These are phyloP conservation scores for Dysphania ambrosioides DNA, from an alignment of 148 eudicot species.

Conservation along the genomic window DNA sequence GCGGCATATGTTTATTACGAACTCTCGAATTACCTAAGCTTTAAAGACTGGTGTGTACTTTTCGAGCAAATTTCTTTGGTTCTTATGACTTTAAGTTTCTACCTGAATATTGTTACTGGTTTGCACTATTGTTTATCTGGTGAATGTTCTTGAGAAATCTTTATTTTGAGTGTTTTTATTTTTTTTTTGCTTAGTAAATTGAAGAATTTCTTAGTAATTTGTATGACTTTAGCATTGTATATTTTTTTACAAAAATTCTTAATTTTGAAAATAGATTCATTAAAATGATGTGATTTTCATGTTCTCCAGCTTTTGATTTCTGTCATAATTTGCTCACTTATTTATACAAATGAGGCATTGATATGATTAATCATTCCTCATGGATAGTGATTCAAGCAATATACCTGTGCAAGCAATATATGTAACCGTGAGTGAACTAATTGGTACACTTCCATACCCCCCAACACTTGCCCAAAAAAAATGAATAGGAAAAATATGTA, in stretches of 20 bases:
- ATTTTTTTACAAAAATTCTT: not conserved
- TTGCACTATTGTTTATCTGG: conserved; percentile 3
- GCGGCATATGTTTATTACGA: conserved; percentile 97
- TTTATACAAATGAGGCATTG: not conserved
- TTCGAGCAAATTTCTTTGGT: not conserved
- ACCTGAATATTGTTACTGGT: conserved; percentile 5
- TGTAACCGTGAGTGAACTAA: not conserved
- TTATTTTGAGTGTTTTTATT: not conserved
- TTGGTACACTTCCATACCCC: not conserved
- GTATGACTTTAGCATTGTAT: no score
- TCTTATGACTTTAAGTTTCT: not conserved
- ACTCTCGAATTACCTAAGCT: conserved; percentile 94
- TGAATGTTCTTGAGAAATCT: not conserved
- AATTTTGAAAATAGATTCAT: not conserved
- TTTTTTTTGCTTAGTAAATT: not conserved
- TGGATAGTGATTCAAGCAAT: not conserved
- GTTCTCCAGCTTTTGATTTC: not conserved
- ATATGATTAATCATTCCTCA: not conserved
- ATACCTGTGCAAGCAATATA: not conserved
- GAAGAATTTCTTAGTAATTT: not conserved
- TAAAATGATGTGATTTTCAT: not conserved
- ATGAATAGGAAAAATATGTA: no score
- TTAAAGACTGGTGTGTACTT: conserved; percentile 76
- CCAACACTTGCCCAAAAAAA: not conserved
- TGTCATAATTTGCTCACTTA: not conserved